phyloP scores from a whole-genome alignment of 208 protist genomes.

The Crithidia expoeki region DNA sequence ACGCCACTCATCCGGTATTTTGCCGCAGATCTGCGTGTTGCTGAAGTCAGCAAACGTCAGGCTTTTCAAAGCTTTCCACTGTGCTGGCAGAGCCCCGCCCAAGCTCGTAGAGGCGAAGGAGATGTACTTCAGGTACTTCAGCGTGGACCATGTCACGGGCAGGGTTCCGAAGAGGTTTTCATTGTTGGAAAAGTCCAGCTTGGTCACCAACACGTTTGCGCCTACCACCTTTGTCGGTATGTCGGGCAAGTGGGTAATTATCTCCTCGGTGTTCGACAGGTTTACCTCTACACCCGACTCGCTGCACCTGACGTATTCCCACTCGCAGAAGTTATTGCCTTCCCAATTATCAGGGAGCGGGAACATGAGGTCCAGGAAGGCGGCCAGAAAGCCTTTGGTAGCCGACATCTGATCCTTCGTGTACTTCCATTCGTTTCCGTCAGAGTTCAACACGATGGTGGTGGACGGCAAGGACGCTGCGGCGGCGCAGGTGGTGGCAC shows the following conservation, averaged over 20 bases:
- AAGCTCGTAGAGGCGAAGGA: not conserved
- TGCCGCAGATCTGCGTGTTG: not conserved
- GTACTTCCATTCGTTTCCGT: not conserved
- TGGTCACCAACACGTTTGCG: constrained; percentile 2
- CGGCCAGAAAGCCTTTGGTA: constrained; percentile 1
- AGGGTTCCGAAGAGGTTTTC: not conserved
- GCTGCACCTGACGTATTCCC: constrained; percentile 1
- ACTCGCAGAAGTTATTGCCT: constrained; percentile 15
- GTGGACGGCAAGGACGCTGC: not conserved
- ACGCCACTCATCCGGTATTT: constrained; percentile 2
- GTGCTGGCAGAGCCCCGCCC: not conserved
- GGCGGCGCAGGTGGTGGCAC: not conserved
- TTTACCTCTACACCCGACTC: not conserved
- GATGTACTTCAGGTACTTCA: not conserved
- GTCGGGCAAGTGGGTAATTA: not conserved
- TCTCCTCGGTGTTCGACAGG: not conserved
- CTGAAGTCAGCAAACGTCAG: constrained; percentile 9
- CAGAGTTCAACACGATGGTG: not conserved
- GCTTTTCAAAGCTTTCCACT: constrained; percentile 7
- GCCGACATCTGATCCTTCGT: not conserved
- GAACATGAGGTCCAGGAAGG: constrained; percentile 1
- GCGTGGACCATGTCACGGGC: constrained; percentile 7
- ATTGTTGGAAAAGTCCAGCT: not conserved
- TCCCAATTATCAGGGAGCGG: not conserved
- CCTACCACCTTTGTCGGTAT: constrained; percentile 1